Evolutionary conservation across 1,284 basidiomycete genomes (phyloP).

Genomic region (Puccinia hordei): DNA sequence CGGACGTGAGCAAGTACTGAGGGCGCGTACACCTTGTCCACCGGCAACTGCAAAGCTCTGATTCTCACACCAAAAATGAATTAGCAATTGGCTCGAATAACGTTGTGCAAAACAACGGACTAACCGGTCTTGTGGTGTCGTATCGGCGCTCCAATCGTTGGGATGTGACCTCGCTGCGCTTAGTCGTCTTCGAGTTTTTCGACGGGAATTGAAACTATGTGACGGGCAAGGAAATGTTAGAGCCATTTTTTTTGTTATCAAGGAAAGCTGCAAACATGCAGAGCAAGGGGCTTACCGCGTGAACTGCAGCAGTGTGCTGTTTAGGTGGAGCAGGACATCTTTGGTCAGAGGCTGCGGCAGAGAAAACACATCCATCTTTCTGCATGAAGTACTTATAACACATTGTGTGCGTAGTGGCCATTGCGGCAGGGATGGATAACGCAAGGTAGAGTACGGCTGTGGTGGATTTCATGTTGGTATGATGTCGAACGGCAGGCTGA

Average conservation of each 20-base stretch:
- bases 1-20: background rate
- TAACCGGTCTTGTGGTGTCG: slow-evolving; percentile 7
- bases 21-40: slow-evolving; percentile 18
- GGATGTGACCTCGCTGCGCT: background rate
- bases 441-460: background rate
- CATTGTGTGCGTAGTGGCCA: background rate
- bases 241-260: background rate
- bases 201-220: background rate
- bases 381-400: slow-evolving; percentile 34
- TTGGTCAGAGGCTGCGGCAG: background rate
- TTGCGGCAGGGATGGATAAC: background rate
- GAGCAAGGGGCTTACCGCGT: background rate
- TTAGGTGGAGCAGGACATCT: background rate
- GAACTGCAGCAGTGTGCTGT: background rate
- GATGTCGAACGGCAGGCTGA: too few species aligned
- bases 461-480: background rate
- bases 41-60: background rate
- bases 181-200: background rate
- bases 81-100: background rate
- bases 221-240: background rate
- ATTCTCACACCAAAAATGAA: background rate
- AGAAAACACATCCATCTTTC: slow-evolving; percentile 35
- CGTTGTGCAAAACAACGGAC: background rate
- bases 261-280: too few species aligned
- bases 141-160: slow-evolving; percentile 29